phyloP scores from a whole-genome alignment of 306 rosid genomes.

The Lathyrus aphaca region DNA sequence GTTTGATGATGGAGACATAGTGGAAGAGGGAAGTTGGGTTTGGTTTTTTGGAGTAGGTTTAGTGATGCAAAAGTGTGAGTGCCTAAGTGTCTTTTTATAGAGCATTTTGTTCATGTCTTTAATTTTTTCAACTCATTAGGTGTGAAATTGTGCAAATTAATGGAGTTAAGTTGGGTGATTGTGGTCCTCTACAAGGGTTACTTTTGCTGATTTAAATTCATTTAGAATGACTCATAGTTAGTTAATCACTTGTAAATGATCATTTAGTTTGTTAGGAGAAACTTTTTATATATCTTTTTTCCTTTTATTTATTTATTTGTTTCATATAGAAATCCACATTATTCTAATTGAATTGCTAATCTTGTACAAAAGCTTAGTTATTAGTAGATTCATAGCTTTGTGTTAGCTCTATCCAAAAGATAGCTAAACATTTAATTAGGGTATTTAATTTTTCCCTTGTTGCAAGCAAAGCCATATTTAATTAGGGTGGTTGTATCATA shows the following conservation, averaged over 20 bases:
- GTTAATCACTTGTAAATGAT: too few relatives aligned
- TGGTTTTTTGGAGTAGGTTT: slow-evolving; percentile 17
- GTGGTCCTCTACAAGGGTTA: slow-evolving; percentile 55
- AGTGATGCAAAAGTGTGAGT: slow-evolving; percentile 32
- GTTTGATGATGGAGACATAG: slow-evolving; percentile 60
- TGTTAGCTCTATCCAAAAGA: slow-evolving; percentile 11
- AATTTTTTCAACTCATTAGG: slow-evolving; percentile 56
- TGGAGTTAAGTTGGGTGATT: slow-evolving; percentile 40
- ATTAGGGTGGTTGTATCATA: slow-evolving; percentile 40
- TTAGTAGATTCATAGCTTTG: slow-evolving; percentile 23
- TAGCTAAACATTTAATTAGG: slow-evolving; percentile 29
- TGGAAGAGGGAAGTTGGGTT: slow-evolving; percentile 5
- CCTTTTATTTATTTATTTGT: too few relatives aligned
- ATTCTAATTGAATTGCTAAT: slow-evolving; percentile 27
- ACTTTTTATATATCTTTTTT: too few relatives aligned
- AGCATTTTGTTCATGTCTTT: slow-evolving; percentile 23
- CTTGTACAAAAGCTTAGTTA: slow-evolving; percentile 34
- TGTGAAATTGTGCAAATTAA: slow-evolving; percentile 60
- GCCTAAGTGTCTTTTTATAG: slow-evolving; percentile 42
- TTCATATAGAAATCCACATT: slow-evolving; percentile 31
- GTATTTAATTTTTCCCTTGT: slow-evolving; percentile 39
- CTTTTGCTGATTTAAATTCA: slow-evolving; percentile 21
- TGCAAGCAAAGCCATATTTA: slow-evolving; percentile 37
- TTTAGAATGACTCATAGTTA: too few relatives aligned
- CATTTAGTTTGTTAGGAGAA: too few relatives aligned